phyloP scores from a whole-genome alignment of 2,329 filamentous ascomycete species.

The Ascochyta lentis region DNA sequence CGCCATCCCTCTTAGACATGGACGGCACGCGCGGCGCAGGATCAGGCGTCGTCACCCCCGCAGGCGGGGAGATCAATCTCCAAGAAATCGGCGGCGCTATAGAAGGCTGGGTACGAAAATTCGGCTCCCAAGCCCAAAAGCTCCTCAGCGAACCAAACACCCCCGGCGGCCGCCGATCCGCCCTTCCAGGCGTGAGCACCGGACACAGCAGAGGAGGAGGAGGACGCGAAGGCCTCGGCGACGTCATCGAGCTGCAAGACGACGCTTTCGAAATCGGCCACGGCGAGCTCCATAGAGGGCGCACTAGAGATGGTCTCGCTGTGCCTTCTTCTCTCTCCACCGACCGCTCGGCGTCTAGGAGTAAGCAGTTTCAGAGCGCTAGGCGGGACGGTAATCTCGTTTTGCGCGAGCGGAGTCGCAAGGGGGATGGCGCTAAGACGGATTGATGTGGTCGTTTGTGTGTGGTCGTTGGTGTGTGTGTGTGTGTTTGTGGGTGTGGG shows the following conservation, averaged over 20 bases:
- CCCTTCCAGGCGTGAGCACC: conserved; percentile 48
- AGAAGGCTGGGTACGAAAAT: conserved; percentile 87
- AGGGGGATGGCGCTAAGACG: conserved; percentile 34
- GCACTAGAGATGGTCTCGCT: conserved; percentile 10
- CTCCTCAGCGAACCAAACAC: conserved; percentile 44
- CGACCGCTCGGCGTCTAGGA: conserved; percentile 16
- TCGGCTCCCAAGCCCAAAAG: conserved; percentile 68
- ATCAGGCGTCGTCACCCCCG: conserved; percentile 39
- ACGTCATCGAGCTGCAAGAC: conserved; percentile 73
- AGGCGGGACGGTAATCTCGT: conserved; percentile 40
- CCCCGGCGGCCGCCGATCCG: conserved; percentile 38
- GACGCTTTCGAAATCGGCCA: conserved; percentile 60
- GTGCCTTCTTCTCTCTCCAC: conserved; percentile 8
- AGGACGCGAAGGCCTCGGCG: conserved; percentile 58
- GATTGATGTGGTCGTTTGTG: conserved; percentile 24
- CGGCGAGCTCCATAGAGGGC: conserved; percentile 40
- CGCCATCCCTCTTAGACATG: conserved; percentile 42
- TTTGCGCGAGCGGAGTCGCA: conserved; percentile 37
- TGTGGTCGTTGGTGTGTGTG: no score
- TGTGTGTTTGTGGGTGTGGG: no score
- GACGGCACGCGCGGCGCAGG: conserved; percentile 38
- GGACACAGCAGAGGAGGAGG: conserved; percentile 14
- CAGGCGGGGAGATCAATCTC: conserved; percentile 57
- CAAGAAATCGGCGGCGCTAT: conserved; percentile 87
- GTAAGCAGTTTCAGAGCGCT: conserved; percentile 41